Percentiles rank a stretch among this genome's conserved stretches.
These are phyloP conservation scores for Colletotrichum chlorophyti DNA, from an alignment of 2,329 filamentous ascomycete species.

Conservation along the genomic window DNA sequence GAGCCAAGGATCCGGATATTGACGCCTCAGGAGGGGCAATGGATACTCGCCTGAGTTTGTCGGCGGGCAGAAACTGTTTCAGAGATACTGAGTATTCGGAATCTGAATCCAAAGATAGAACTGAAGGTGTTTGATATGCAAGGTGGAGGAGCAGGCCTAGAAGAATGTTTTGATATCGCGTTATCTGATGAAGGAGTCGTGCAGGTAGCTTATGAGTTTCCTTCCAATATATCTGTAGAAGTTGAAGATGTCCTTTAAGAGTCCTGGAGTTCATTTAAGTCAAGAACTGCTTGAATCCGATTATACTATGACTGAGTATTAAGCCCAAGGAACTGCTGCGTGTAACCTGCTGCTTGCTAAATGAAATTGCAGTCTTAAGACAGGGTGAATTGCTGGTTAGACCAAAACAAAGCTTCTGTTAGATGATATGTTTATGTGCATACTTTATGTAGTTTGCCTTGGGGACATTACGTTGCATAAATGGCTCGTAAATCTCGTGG, in stretches of 20 bases:
- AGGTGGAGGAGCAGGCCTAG: background rate
- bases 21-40: background rate
- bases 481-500: background rate
- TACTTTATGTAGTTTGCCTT: background rate
- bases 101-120: background rate
- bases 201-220: background rate
- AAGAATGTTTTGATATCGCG: background rate
- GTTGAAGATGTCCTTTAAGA: background rate
- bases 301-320: background rate
- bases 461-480: background rate
- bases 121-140: background rate
- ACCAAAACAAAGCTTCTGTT: background rate
- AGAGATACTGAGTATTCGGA: background rate
- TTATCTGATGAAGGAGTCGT: background rate
- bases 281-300: background rate
- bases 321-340: background rate
- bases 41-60: background rate
- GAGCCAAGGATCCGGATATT: background rate
- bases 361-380: background rate
- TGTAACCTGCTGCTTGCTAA: too few relatives aligned
- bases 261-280: background rate
- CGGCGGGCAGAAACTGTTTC: background rate
- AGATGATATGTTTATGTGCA: background rate
- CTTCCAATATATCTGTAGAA: background rate
- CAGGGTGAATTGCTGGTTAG: background rate